Evolutionary conservation across 805 yeast species (phyloP).

Genomic region (Saccharomyces mikatae): DNA sequence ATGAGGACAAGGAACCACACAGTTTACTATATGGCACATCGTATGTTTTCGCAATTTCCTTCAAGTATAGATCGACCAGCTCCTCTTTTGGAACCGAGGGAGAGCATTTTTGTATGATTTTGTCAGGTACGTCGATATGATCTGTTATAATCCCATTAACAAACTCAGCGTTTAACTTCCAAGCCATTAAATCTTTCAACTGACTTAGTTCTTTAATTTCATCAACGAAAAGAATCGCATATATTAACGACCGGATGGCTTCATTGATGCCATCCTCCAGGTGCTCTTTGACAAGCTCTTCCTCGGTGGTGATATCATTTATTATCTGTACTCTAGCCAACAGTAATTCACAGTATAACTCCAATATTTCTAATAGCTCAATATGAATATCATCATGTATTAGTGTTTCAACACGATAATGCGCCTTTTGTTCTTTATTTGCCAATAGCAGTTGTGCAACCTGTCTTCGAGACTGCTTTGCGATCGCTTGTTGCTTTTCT

Average conservation of each 20-base stretch:
- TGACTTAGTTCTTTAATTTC: constrained; percentile 65
- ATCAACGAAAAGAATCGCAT: constrained; percentile 54
- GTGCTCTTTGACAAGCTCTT: constrained; percentile 25
- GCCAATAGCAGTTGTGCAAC: constrained; percentile 60
- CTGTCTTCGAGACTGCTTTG: constrained; percentile 64
- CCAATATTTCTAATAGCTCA: constrained; percentile 71
- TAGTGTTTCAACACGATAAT: constrained; percentile 73
- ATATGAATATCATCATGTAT: constrained; percentile 75
- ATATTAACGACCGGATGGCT: constrained; percentile 64
- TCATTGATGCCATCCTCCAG: constrained; percentile 49
- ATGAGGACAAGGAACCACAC: constrained; percentile 13
- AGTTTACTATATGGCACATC: constrained; percentile 63
- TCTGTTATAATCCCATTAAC: constrained; percentile 31
- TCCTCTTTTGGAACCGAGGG: constrained; percentile 59
- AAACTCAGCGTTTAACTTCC: constrained; percentile 64
- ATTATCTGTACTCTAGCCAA: constrained; percentile 66
- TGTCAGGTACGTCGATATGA: constrained; percentile 50
- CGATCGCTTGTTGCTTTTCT: constrained; percentile 63
- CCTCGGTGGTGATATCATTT: constrained; percentile 34
- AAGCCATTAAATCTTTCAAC: constrained; percentile 53
- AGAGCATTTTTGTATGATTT: constrained; percentile 52
- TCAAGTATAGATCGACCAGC: constrained; percentile 60
- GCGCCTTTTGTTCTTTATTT: constrained; percentile 77
- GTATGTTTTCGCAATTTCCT: constrained; percentile 77
- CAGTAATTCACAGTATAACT: constrained; percentile 72